phyloP scores from a whole-genome alignment of 805 yeast genomes.

The Barnettozyma siamensis region DNA sequence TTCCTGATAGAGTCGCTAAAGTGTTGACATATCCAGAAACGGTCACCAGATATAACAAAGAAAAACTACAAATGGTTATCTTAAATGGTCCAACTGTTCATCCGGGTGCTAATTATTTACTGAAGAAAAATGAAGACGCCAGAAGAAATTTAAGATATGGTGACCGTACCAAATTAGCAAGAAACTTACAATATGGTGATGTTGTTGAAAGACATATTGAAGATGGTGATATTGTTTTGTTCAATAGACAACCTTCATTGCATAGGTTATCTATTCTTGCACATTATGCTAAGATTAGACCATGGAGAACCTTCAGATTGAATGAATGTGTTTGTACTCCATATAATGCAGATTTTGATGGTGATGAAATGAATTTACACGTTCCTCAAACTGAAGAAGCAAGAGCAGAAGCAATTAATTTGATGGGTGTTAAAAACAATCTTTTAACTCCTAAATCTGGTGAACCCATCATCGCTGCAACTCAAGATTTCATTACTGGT shows the following conservation, averaged over 20 bases:
- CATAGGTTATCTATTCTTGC: conserved; percentile 92
- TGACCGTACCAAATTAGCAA: conserved; percentile 73
- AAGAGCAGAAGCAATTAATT: conserved; percentile 94
- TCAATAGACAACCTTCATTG: conserved; percentile 96
- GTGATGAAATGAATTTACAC: conserved; percentile 98
- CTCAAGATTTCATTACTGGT: conserved; percentile 98
- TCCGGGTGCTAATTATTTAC: conserved; percentile 94
- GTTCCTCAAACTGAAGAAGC: conserved; percentile 99
- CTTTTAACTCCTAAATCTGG: conserved; percentile 95
- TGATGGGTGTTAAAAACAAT: conserved; percentile 97
- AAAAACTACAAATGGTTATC: conserved; percentile 68
- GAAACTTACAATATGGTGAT: conserved; percentile 77
- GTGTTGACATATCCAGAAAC: conserved; percentile 93
- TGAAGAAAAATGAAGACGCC: conserved; percentile 77
- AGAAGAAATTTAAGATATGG: conserved; percentile 89
- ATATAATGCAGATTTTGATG: conserved; percentile 98
- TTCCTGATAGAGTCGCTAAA: conserved; percentile 95
- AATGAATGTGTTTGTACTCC: conserved; percentile 99
- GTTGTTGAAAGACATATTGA: conserved; percentile 94
- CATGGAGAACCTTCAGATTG: conserved; percentile 95
- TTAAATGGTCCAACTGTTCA: conserved; percentile 81
- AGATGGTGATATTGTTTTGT: conserved; percentile 93
- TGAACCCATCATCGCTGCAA: conserved; percentile 98
- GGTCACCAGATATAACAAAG: conserved; percentile 81
- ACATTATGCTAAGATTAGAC: conserved; percentile 92